phyloP scores from a whole-genome alignment of 2,329 filamentous ascomycete species.

The Alternaria sp. region DNA sequence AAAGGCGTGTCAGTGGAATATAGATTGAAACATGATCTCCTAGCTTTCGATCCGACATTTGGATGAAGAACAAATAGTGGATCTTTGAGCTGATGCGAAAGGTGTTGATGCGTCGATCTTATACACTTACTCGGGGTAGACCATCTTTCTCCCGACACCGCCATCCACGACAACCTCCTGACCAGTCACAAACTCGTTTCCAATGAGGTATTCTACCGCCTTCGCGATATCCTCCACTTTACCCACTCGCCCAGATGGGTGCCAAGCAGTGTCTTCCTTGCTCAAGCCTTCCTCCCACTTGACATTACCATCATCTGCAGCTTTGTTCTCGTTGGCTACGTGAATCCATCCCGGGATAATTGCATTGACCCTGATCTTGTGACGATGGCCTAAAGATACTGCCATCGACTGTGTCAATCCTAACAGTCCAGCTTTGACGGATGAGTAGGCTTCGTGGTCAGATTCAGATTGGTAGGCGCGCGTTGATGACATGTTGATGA shows the following conservation, averaged over 20 bases:
- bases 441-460: conserved; percentile 61
- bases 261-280: conserved; percentile 59
- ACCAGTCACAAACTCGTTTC: conserved; percentile 54
- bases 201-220: conserved; percentile 54
- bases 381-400: conserved; percentile 54
- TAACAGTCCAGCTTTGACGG: conserved; percentile 61
- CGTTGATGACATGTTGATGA: conserved; percentile 61
- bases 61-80: neutral
- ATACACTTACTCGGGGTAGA: conserved; percentile 46
- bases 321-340: conserved; percentile 55
- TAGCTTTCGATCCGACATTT: neutral
- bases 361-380: conserved; percentile 59
- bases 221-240: conserved; percentile 58
- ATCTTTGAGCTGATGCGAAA: neutral
- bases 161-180: conserved; percentile 59
- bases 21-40: too few species aligned
- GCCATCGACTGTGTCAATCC: conserved; percentile 61
- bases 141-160: conserved; percentile 58
- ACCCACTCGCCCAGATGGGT: conserved; percentile 61
- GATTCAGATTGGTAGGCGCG: conserved; percentile 60
- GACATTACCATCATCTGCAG: conserved; percentile 52
- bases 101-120: neutral
- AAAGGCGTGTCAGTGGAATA: too few species aligned
- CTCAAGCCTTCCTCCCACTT: conserved; percentile 59
- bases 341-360: conserved; percentile 64